A percentile compares a stretch with the other conserved stretches of the same genome.
Conservation (phyloP, 1,284 basidiomycete genomes). For the Neonothopanus nambi region DNA sequence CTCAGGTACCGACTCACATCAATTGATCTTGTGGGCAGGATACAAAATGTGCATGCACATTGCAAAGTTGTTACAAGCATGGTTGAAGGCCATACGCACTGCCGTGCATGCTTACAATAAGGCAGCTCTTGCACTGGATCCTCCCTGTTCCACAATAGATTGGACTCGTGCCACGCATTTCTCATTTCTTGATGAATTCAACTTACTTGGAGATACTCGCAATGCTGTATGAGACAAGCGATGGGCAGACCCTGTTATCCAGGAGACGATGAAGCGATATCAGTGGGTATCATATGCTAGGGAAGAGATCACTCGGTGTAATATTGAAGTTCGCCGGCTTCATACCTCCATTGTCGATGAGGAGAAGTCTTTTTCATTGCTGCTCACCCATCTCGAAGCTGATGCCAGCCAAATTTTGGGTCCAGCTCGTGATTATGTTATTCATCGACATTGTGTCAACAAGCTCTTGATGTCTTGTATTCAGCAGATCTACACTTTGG, state of each 20-base stretch:
- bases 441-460: neutral
- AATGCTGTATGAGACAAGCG: neutral
- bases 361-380: neutral
- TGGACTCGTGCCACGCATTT: neutral
- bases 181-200: no score
- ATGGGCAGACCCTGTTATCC: neutral
- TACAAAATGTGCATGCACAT: conserved; percentile 19
- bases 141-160: conserved; percentile 5
- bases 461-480: neutral
- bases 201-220: conserved; percentile 3
- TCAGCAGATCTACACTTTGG: neutral
- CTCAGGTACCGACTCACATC: no score
- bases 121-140: conserved; percentile 8
- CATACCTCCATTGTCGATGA: neutral
- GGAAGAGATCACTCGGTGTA: neutral
- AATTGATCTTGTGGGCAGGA: conserved; percentile 11
- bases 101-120: conserved; percentile 20
- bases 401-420: no score
- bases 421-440: neutral
- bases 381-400: neutral
- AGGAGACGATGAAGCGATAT: conserved; percentile 6
- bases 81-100: conserved; percentile 19
- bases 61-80: conserved; percentile 16
- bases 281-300: neutral
- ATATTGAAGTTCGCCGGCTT: neutral